Evolutionary conservation across 352 stramenopile genomes (phyloP).

Genomic region (Phytophthora ohioensis): DNA sequence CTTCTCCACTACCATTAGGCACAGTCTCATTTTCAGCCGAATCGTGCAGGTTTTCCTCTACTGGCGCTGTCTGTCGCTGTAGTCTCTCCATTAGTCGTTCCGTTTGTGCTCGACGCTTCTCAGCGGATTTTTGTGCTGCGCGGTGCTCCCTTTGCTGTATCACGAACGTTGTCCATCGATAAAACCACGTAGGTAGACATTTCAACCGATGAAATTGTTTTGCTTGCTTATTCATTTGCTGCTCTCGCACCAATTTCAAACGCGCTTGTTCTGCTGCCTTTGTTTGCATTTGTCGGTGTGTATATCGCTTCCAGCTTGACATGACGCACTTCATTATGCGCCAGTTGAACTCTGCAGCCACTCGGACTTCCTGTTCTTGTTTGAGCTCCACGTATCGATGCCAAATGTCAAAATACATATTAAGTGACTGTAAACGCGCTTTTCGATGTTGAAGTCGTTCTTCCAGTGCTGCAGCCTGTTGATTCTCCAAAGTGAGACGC

Average conservation of each 20-base stretch:
- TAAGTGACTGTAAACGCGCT: conserved; percentile 23
- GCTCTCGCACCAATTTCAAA: conserved; percentile 25
- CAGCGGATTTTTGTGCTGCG: conserved; percentile 30
- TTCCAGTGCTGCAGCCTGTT: conserved; percentile 34
- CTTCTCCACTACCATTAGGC: too few species aligned
- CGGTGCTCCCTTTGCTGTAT: conserved; percentile 40
- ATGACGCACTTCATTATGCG: conserved; percentile 25
- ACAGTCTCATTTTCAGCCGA: too few species aligned
- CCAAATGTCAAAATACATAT: conserved; percentile 26
- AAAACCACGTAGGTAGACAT: conserved; percentile 59
- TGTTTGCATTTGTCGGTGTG: conserved; percentile 8
- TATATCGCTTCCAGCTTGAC: conserved; percentile 33
- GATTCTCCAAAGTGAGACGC: conserved; percentile 48
- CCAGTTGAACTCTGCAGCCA: conserved; percentile 38
- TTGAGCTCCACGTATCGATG: conserved; percentile 12
- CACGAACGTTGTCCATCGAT: conserved; percentile 47
- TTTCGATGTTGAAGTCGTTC: conserved; percentile 41
- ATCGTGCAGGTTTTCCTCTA: not conserved
- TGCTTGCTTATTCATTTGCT: conserved; percentile 37
- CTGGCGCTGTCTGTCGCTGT: conserved; percentile 26
- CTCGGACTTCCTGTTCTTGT: conserved; percentile 22
- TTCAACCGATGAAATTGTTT: conserved; percentile 47
- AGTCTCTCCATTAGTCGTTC: conserved; percentile 53
- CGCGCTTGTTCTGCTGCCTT: conserved; percentile 26
- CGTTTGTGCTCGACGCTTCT: conserved; percentile 45